A percentile compares a stretch with the other conserved stretches of the same genome.
phyloP scores from a whole-genome alignment of 441 rosid genomes.

The Manihot esculenta region DNA sequence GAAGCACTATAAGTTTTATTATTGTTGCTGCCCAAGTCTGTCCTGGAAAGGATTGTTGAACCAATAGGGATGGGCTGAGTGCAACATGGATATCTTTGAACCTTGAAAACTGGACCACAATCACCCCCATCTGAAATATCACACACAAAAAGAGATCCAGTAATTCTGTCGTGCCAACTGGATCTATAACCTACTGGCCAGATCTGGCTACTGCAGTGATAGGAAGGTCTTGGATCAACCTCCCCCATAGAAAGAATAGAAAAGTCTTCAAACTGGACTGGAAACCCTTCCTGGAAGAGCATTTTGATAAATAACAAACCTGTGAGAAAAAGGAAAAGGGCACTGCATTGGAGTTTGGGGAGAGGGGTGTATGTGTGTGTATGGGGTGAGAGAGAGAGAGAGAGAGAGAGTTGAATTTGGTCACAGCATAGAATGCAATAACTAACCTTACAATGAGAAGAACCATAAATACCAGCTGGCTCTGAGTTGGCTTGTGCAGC shows the following conservation, averaged over 20 bases:
- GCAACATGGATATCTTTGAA: slow-evolving; percentile 50
- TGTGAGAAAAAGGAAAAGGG: background rate
- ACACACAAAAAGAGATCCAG: slow-evolving; percentile 51
- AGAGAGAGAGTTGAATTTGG: background rate
- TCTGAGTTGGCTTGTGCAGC: slow-evolving; percentile 21
- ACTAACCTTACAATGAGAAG: slow-evolving; percentile 35
- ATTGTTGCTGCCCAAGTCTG: slow-evolving; percentile 11
- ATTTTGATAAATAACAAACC: background rate
- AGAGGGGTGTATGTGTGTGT: background rate
- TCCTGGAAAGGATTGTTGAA: slow-evolving; percentile 36
- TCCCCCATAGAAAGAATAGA: slow-evolving; percentile 47
- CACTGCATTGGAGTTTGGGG: too few species aligned
- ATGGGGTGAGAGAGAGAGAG: too few species aligned
- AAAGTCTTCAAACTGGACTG: slow-evolving; percentile 58
- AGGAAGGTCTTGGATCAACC: slow-evolving; percentile 49
- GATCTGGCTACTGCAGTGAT: slow-evolving; percentile 40
- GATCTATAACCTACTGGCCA: slow-evolving; percentile 61
- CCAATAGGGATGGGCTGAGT: slow-evolving; percentile 38
- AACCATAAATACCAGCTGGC: slow-evolving; percentile 22
- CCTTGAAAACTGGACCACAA: slow-evolving; percentile 52
- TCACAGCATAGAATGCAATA: background rate
- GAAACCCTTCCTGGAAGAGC: slow-evolving; percentile 47
- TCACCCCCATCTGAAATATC: slow-evolving; percentile 55
- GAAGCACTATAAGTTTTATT: slow-evolving; percentile 14
- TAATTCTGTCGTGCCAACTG: slow-evolving; percentile 61